phyloP scores from a whole-genome alignment of 2,329 filamentous ascomycete species.

The Rhynchosporium secalis region DNA sequence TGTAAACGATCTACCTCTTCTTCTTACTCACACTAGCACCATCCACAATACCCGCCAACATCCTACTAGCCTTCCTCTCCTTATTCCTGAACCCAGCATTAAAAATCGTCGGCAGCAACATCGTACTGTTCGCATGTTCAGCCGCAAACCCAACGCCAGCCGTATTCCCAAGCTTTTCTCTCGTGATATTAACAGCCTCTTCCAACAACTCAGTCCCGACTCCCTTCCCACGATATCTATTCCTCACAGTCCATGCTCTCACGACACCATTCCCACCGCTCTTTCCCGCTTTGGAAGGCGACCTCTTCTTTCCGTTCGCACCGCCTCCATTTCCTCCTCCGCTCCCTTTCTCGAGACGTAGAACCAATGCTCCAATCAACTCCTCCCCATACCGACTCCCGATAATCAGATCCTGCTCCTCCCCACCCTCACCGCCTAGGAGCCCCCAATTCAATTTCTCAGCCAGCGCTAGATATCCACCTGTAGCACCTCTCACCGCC shows the following conservation, averaged over 20 bases:
- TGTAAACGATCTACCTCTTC: slow-evolving; percentile 30
- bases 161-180: slow-evolving; percentile 66
- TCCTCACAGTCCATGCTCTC: slow-evolving; percentile 77
- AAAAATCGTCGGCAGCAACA: slow-evolving; percentile 63
- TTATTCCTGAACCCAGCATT: slow-evolving; percentile 59
- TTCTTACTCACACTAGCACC: slow-evolving; percentile 38
- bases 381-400: slow-evolving; percentile 67
- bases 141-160: slow-evolving; percentile 70
- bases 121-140: slow-evolving; percentile 73
- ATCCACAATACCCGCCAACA: slow-evolving; percentile 52
- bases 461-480: slow-evolving; percentile 51
- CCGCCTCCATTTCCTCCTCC: slow-evolving; percentile 20
- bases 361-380: slow-evolving; percentile 69
- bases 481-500: slow-evolving; percentile 58
- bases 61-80: slow-evolving; percentile 58
- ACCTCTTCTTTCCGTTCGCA: slow-evolving; percentile 28
- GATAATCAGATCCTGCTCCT: slow-evolving; percentile 56
- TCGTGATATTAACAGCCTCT: slow-evolving; percentile 68
- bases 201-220: slow-evolving; percentile 72
- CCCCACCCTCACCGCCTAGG: slow-evolving; percentile 33
- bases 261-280: slow-evolving; percentile 69
- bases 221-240: slow-evolving; percentile 68
- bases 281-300: slow-evolving; percentile 31
- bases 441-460: slow-evolving; percentile 37
- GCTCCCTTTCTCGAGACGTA: slow-evolving; percentile 59